Evolutionary conservation across 306 rosid genomes (phyloP).

Genomic region (Arachis stenosperma): DNA sequence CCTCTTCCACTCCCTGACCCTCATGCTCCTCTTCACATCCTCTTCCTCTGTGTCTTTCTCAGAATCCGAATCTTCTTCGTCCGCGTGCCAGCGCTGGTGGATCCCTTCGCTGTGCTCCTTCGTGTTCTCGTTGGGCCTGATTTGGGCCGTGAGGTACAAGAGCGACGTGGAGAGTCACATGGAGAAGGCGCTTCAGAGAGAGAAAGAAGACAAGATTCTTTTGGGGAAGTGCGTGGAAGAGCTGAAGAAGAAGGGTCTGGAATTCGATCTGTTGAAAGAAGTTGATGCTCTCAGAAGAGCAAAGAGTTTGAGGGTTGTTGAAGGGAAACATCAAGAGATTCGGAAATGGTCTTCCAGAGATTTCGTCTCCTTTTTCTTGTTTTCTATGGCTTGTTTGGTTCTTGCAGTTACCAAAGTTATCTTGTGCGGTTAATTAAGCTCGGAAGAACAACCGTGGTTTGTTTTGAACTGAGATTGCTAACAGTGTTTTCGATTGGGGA

Average conservation of each 20-base stretch:
- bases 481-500: not conserved
- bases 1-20: slow-evolving; percentile 85
- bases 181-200: slow-evolving; percentile 79
- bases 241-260: slow-evolving; percentile 83
- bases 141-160: slow-evolving; percentile 91
- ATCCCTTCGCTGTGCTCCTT: slow-evolving; percentile 79
- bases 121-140: slow-evolving; percentile 68
- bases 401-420: slow-evolving; percentile 72
- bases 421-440: slow-evolving; percentile 63
- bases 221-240: slow-evolving; percentile 79
- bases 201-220: slow-evolving; percentile 75
- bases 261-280: slow-evolving; percentile 88
- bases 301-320: slow-evolving; percentile 77
- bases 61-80: slow-evolving; percentile 29
- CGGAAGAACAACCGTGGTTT: too few species aligned
- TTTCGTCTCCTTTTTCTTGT: slow-evolving; percentile 70
- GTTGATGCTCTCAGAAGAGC: slow-evolving; percentile 95
- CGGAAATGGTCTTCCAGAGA: slow-evolving; percentile 89
- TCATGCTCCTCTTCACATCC: slow-evolving; percentile 74
- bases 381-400: slow-evolving; percentile 69
- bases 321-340: slow-evolving; percentile 50
- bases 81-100: slow-evolving; percentile 72
- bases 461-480: too few species aligned
- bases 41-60: not conserved
- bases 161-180: slow-evolving; percentile 76